Percentiles rank a stretch among this genome's conserved stretches.
phyloP scores from a whole-genome alignment of 441 rosid genomes.

The Erodium texanum region DNA sequence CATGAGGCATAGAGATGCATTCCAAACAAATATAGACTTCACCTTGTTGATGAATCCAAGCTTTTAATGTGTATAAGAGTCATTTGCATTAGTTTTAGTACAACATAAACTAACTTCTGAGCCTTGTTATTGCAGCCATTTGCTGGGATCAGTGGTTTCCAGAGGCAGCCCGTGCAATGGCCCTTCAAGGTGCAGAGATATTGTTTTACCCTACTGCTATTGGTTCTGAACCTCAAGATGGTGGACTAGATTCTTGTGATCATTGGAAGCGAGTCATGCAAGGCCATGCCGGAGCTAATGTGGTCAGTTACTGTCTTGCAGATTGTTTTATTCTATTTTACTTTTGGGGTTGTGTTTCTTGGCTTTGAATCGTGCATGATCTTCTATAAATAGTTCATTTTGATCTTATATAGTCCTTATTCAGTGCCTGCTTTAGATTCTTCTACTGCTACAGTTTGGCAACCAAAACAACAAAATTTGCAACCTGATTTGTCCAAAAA shows the following conservation, averaged over 20 bases:
- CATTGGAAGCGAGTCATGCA: constrained; percentile 95
- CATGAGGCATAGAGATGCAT: too few relatives aligned
- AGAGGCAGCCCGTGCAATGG: constrained; percentile 91
- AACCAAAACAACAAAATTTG: not conserved
- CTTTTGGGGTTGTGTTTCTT: constrained; percentile 11
- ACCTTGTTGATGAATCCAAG: not conserved
- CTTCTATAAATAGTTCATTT: not conserved
- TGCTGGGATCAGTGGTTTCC: constrained; percentile 97
- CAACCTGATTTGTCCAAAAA: not conserved
- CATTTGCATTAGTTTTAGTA: constrained; percentile 1
- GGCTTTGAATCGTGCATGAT: not conserved
- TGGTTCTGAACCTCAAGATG: constrained; percentile 93
- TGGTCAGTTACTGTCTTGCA: constrained; percentile 39
- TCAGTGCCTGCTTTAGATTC: not conserved
- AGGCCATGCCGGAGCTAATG: constrained; percentile 93
- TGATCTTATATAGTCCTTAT: not conserved
- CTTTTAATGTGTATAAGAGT: not conserved
- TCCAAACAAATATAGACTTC: not conserved
- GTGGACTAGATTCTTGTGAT: constrained; percentile 74
- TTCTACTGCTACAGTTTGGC: constrained; percentile 1
- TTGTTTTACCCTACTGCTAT: constrained; percentile 86
- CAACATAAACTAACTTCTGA: constrained; percentile 12
- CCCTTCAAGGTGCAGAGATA: constrained; percentile 78
- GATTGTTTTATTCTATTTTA: constrained; percentile 3
- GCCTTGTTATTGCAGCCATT: constrained; percentile 42